Conservation (phyloP, 2,329 filamentous ascomycete species). For the Apiospora saccharicola region DNA sequence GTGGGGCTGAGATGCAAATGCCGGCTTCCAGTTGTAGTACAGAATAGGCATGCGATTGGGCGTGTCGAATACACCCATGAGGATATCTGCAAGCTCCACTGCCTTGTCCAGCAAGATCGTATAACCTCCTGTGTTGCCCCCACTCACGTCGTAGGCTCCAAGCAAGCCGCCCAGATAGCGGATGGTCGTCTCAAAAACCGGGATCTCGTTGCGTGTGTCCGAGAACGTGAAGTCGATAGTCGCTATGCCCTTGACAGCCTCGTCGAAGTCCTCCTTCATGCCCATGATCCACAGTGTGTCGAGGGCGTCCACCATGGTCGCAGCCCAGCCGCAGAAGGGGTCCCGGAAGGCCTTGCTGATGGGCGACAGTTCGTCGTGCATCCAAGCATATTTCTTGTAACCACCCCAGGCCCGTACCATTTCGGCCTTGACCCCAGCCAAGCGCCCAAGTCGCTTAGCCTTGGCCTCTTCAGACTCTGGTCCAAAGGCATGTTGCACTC, state of each 20-base stretch:
- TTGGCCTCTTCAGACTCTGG: slow-evolving; percentile 67
- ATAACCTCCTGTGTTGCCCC: slow-evolving; percentile 63
- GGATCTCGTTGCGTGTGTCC: slow-evolving; percentile 69
- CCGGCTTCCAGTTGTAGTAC: slow-evolving; percentile 80
- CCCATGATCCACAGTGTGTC: slow-evolving; percentile 80
- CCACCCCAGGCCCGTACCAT: slow-evolving; percentile 83
- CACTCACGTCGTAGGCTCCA: slow-evolving; percentile 86
- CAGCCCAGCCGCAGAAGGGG: slow-evolving; percentile 83
- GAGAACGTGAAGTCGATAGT: slow-evolving; percentile 85
- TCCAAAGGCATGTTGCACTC: slow-evolving; percentile 78
- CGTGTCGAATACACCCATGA: slow-evolving; percentile 81
- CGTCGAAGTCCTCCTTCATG: slow-evolving; percentile 69
- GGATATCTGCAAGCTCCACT: slow-evolving; percentile 73
- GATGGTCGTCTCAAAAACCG: slow-evolving; percentile 93
- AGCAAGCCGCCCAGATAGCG: slow-evolving; percentile 88
- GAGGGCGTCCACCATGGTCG: slow-evolving; percentile 71
- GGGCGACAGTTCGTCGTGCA: slow-evolving; percentile 85
- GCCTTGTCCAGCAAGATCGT: slow-evolving; percentile 73
- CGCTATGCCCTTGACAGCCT: slow-evolving; percentile 62
- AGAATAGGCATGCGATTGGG: slow-evolving; percentile 91
- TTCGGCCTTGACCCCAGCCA: slow-evolving; percentile 73
- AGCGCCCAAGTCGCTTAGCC: slow-evolving; percentile 68
- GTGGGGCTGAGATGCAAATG: slow-evolving; percentile 68
- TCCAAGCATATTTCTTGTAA: slow-evolving; percentile 82
- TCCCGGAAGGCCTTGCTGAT: slow-evolving; percentile 72